Base-by-base conservation (phyloP, 352 stramenopile genomes). In the Globisporangium nodosum region DNA sequence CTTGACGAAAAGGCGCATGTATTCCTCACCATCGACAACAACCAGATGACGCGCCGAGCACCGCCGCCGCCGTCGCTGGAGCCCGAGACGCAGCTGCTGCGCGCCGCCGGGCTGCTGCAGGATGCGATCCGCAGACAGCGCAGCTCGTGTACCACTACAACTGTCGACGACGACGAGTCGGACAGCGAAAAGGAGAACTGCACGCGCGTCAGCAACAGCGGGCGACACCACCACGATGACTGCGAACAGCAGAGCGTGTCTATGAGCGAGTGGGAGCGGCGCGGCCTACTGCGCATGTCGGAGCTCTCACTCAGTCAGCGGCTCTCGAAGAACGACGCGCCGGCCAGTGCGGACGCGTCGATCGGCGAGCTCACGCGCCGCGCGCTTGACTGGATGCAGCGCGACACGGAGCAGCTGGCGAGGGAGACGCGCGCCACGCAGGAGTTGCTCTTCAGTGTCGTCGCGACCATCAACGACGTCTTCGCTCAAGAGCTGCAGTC, bases 21-120 rank as follows among this genome's bases (percentile, higher is more conserved):
- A 46, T 46, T n/a, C 39, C 2, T 27, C 24, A 27, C 24, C 24
- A 27, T 9, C 31, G 5, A 8, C 40, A 46, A 16, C 16, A 11
- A n/a, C 8, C 15, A 13, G 12, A 46, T 46, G 40, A n/a, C 40
- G 48, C 24, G 27, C 27, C 31, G 18, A 6, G 13, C 33, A 8
- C 6, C 8, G 8, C 33, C 33, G 33, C 9, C 33, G 4, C 5
- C 31, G 33, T 9, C 33, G 8, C 9, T 39, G 33, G 15, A 39
- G 18, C 16, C 20, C 21, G 27, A 53, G 16, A 40, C 15, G 49
- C 66, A 63, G 33, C 64, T 89, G 13, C 75, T 85, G 52, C 68
- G 68, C 49, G 71, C 75, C 0, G 65, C 79, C 6, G 69, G 82
- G 52, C 71, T 86, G 55, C 75, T 87, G 8, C 74, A 85, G 18